These are phyloP conservation scores for Mortierella polycephala DNA, from an alignment of 371 early-diverging fungal genomes.

Conservation along the genomic window DNA sequence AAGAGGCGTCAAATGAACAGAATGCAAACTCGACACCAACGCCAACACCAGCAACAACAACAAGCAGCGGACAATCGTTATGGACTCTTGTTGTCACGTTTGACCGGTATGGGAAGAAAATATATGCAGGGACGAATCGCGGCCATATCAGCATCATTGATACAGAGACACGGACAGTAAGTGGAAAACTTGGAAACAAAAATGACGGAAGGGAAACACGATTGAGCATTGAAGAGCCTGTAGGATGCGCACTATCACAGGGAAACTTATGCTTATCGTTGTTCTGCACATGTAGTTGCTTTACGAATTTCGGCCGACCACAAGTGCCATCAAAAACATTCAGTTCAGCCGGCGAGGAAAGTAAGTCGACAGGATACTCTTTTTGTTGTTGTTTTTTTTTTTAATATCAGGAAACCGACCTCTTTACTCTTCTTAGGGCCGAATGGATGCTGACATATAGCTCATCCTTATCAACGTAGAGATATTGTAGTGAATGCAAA, in stretches of 20 bases:
- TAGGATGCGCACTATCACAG: too few species aligned
- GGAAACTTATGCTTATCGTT: neutral
- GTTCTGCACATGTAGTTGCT: constrained; percentile 31
- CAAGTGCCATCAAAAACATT: constrained; percentile 71
- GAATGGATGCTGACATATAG: too few species aligned
- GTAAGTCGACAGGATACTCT: constrained; percentile 31
- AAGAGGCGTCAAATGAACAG: constrained; percentile 8
- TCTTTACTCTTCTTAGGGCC: too few species aligned
- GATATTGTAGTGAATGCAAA: constrained; percentile 78
- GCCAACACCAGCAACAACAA: constrained; percentile 2
- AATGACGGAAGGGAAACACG: neutral
- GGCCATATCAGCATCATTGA: constrained; percentile 74
- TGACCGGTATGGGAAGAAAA: constrained; percentile 63
- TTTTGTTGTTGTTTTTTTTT: neutral
- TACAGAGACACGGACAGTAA: constrained; percentile 64
- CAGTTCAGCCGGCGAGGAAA: constrained; percentile 64
- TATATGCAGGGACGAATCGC: constrained; percentile 79
- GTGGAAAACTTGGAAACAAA: neutral
- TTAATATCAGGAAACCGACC: too few species aligned
- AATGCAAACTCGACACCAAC: neutral
- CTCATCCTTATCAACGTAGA: constrained; percentile 47
- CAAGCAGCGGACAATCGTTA: constrained; percentile 6
- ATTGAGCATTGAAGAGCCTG: too few species aligned
- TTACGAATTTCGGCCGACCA: constrained; percentile 59
- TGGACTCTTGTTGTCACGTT: constrained; percentile 54